phyloP scores from a whole-genome alignment of 441 rosid genomes.

The Gossypium trilobum region DNA sequence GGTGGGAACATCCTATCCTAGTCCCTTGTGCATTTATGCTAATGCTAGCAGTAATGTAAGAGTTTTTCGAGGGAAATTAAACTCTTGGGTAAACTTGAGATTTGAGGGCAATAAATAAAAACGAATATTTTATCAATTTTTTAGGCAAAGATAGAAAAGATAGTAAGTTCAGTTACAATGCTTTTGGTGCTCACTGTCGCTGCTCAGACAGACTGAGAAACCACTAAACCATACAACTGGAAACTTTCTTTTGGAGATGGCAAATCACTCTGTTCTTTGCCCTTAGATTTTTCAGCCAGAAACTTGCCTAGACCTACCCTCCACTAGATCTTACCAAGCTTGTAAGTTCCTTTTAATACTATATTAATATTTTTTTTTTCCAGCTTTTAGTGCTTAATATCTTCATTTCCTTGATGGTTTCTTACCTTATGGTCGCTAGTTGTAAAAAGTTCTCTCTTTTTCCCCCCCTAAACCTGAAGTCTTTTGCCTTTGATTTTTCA shows the following conservation, averaged over 20 bases:
- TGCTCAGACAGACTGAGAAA: background rate
- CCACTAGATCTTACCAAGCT: background rate
- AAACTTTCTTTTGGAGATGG: background rate
- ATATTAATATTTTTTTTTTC: background rate
- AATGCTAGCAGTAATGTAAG: background rate
- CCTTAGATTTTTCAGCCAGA: conserved; percentile 6
- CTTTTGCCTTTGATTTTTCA: background rate
- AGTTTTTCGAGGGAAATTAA: background rate
- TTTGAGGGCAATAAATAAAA: conserved; percentile 2
- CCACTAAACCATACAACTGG: background rate
- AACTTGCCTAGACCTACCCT: background rate
- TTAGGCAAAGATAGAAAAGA: background rate
- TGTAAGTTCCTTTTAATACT: conserved; percentile 9
- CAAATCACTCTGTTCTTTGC: background rate
- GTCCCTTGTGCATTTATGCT: background rate
- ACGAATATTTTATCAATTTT: background rate
- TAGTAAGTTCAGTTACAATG: conserved; percentile 10
- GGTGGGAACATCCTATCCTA: background rate
- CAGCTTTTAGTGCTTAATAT: background rate
- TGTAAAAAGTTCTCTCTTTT: background rate
- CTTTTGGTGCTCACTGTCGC: conserved; percentile 11
- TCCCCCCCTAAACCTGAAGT: background rate
- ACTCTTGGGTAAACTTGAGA: background rate
- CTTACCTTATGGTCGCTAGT: background rate
- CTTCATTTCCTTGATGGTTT: background rate